Evolutionary conservation across 2,329 filamentous ascomycete species (phyloP), one percentile per base, ranked within the genome.

Genomic region (Fusarium praegraminearum): DNA sequence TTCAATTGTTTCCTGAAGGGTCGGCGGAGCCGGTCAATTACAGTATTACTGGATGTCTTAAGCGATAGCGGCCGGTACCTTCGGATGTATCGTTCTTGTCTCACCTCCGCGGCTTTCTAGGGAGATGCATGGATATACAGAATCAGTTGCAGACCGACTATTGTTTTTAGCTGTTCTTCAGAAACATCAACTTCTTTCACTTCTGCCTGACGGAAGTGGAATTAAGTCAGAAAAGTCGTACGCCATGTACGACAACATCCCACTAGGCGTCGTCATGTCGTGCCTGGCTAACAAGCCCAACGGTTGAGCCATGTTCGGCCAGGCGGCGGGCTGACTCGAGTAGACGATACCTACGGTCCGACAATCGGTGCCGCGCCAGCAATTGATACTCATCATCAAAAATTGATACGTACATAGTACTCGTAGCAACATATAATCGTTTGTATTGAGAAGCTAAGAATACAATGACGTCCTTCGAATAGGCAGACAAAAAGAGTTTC

Each of bases 181-280:
- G 7, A 10, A 64, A 18, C 10, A 50, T 24, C 7, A 18, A 40
- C 28, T 32, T 22, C 26, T 26, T 28, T 13, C n/a, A 18, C 6
- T 30, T 52, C 65, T 22, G 30, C 38, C 28, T 35, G 28, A 26
- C 22, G 36, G 40, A 30, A 13, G 50, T 43, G 26, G 18, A 32
- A 32, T 32, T 11, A 16, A 46, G 36, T 24, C 28, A 20, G n/a
- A 38, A 43, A 20, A 53, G 40, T 43, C 65, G 55, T 53, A 57
- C 51, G 51, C 53, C 52, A 57, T 56, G 43, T 49, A 44, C 61
- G 30, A 64, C 41, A 38, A 33, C 15, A 44, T 62, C 9, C 40
- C 28, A n/a, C 30, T 32, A 50, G 26, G 26, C 66, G 56, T 70
- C 67, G 62, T 70, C 62, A 67, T 59, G 13, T 55, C 55, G 62